A percentile compares a stretch with the other conserved stretches of the same genome.
phyloP scores from a whole-genome alignment of 2,329 filamentous ascomycete genomes.

The Hypomyces perniciosus region DNA sequence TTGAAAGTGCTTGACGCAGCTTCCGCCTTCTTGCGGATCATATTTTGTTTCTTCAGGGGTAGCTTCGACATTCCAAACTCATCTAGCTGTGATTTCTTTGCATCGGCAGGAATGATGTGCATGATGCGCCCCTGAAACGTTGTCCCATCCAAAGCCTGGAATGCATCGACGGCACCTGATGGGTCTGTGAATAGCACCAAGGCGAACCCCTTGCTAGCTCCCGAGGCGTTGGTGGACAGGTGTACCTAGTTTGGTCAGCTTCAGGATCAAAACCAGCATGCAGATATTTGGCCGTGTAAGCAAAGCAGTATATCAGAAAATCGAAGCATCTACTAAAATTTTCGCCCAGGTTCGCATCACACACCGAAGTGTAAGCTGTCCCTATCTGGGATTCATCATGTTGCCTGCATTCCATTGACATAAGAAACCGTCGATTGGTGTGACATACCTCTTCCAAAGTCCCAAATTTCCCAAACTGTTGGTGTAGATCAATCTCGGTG shows the following conservation, averaged over 20 bases:
- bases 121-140: conserved; percentile 89
- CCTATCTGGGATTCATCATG: conserved; percentile 99
- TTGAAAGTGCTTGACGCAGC: conserved; percentile 77
- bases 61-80: conserved; percentile 87
- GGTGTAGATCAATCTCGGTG: conserved; percentile 68
- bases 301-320: conserved; percentile 55
- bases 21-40: conserved; percentile 78
- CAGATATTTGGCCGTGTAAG: conserved; percentile 11
- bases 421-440: conserved; percentile 8
- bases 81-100: conserved; percentile 77
- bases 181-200: conserved; percentile 74
- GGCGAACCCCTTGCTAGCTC: conserved; percentile 81
- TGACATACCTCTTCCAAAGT: conserved; percentile 77
- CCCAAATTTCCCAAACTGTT: conserved; percentile 67
- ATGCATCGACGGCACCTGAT: conserved; percentile 70
- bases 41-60: conserved; percentile 88
- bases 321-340: conserved; percentile 99
- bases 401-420: conserved; percentile 27
- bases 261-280: conserved; percentile 15
- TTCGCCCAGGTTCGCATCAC: conserved; percentile 89
- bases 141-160: conserved; percentile 71
- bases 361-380: conserved; percentile 95
- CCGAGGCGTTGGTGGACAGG: conserved; percentile 67
- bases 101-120: conserved; percentile 79
- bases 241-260: conserved; percentile 62